Percentiles rank a stretch among this genome's conserved stretches.
phyloP scores from a whole-genome alignment of 2,329 filamentous ascomycete species.

The Exutisphaerella laricina region DNA sequence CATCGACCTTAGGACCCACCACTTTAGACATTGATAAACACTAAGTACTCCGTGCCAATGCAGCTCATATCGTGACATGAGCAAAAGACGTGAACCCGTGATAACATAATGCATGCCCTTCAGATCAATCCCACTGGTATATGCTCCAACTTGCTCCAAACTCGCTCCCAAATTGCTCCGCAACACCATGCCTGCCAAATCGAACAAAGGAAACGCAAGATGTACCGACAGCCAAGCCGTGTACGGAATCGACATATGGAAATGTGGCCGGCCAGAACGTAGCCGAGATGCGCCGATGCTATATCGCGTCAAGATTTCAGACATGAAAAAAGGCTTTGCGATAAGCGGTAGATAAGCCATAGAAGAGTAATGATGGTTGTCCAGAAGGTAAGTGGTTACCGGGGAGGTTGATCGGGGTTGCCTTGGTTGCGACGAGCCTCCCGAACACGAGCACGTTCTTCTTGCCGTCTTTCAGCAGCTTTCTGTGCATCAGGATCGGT shows the following conservation, averaged over 20 bases:
- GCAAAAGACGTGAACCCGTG: constrained; percentile 16
- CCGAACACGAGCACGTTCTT: constrained; percentile 25
- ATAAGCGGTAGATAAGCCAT: constrained; percentile 1
- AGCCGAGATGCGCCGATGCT: constrained; percentile 20
- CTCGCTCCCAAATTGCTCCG: constrained; percentile 4
- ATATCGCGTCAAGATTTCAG: constrained; percentile 21
- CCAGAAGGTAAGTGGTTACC: constrained; percentile 9
- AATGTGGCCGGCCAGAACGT: constrained; percentile 7
- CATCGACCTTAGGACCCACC: too few relatives aligned
- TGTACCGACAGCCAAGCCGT: background rate
- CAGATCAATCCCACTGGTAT: constrained; percentile 3
- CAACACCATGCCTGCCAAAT: constrained; percentile 7
- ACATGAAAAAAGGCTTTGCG: constrained; percentile 1
- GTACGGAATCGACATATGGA: constrained; percentile 12
- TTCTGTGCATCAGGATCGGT: constrained; percentile 44
- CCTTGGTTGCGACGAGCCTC: constrained; percentile 32
- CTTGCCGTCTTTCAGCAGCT: constrained; percentile 42
- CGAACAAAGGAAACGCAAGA: background rate
- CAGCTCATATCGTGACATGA: constrained; percentile 16
- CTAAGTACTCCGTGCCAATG: constrained; percentile 15
- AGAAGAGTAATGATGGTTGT: constrained; percentile 6
- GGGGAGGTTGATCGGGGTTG: constrained; percentile 30
- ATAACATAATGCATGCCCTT: constrained; percentile 17
- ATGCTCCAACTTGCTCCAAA: constrained; percentile 5
- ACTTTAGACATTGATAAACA: background rate